Evolutionary conservation across 164 flowering plant genomes (phyloP), one percentile per base, ranked within the genome.

Genomic region (Santalum album): DNA sequence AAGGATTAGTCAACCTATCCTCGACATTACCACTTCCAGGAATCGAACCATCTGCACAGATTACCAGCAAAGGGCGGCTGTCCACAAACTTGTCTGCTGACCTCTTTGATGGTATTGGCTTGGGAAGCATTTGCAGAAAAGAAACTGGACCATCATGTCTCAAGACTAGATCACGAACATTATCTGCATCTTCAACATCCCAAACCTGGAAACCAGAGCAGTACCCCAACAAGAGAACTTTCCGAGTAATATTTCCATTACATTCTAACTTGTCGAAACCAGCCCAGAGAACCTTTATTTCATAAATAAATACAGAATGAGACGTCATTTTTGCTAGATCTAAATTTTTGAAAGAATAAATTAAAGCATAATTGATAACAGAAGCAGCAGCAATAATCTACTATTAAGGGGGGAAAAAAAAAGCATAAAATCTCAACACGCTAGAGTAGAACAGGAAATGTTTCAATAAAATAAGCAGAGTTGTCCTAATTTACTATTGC

Each of bases 191-290:
- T 57, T 84, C 84, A 65, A 84, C 87, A 75, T 84, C 96, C 90
- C 90, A 84, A 58, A 87, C 86, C 67, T 87, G 90, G 66, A 87
- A 87, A 51, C 96, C 96, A 60, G 81, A 75, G 32, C 75, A 78
- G 60, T 72, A 81, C 1, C 83, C 86, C 51, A 87, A 69, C 61
- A 87, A 74, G 19, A 87, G 86, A 63, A 84, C 80, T 60, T 24
- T 69, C 39, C 86, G 70, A 36, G 49, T 38, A 32, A 62, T 48
- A 23, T 61, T 70, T 23, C 67, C 70, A 38, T 76, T 80, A 53
- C 53, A 62, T 65, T 82, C 87, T 59, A 87, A 43, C 66, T 79
- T 78, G 75, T 87, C 92, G 71, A 84, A 87, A 6, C 86, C 90
- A 65, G 96, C 87, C 92, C 96, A 87, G 15, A 48, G 67, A 23